Conservation (phyloP, 169 alveolate genomes). For the Eimeria maxima region DNA sequence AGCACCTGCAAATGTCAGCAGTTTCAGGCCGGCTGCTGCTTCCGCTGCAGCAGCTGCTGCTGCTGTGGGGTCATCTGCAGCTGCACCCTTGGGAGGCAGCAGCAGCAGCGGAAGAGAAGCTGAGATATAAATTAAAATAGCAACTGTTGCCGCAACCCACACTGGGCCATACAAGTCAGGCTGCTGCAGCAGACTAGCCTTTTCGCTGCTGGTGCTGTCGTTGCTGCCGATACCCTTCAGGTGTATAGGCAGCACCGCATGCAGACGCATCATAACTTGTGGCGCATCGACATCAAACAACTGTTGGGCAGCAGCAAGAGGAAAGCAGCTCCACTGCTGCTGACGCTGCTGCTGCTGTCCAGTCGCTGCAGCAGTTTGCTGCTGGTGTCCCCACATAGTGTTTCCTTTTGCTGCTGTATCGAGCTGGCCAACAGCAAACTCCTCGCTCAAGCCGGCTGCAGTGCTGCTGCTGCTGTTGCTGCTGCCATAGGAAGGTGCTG, state of each 20-base stretch:
- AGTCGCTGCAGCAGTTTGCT: not conserved
- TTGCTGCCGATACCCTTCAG: slow-evolving; percentile 17
- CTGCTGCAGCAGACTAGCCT: slow-evolving; percentile 2
- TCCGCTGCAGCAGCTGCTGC: slow-evolving; percentile 40
- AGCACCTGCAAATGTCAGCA: too few relatives aligned
- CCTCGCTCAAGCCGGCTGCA: not conserved
- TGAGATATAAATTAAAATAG: not conserved
- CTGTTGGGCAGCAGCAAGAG: slow-evolving; percentile 57
- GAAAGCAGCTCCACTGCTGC: slow-evolving; percentile 66
- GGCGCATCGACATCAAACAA: slow-evolving; percentile 11
- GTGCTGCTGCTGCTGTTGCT: slow-evolving; percentile 62
- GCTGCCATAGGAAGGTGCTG: slow-evolving; percentile 26
- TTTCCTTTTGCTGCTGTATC: slow-evolving; percentile 20
- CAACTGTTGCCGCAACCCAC: slow-evolving; percentile 20
- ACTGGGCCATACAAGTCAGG: slow-evolving; percentile 48
- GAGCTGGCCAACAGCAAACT: not conserved
- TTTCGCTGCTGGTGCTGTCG: slow-evolving; percentile 56
- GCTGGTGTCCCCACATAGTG: not conserved
- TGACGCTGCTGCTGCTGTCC: slow-evolving; percentile 48
- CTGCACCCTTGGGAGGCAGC: slow-evolving; percentile 22
- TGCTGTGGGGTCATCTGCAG: not conserved
- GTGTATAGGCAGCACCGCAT: slow-evolving; percentile 47
- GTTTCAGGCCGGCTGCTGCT: too few relatives aligned
- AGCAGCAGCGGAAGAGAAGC: slow-evolving; percentile 37
- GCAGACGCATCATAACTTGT: slow-evolving; percentile 21